phyloP scores from a whole-genome alignment of 441 rosid species.

The Bocquillonia castaneifolia region DNA sequence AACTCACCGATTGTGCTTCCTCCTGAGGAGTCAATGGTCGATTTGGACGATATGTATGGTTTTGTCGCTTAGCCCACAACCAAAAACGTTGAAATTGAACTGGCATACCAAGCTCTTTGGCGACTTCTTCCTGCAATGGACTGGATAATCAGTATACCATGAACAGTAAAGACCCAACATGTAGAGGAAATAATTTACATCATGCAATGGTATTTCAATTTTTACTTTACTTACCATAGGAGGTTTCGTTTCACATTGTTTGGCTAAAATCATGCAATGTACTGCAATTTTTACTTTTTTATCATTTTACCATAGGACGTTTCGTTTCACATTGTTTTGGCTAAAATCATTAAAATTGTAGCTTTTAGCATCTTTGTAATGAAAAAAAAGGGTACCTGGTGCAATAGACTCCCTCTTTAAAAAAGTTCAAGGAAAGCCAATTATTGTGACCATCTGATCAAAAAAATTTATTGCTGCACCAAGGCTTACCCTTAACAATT shows the following conservation, averaged over 20 bases:
- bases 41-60: slow-evolving; percentile 96
- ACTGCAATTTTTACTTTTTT: background rate
- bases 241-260: no score
- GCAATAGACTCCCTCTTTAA: background rate
- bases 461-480: no score
- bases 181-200: no score
- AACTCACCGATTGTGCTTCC: slow-evolving; percentile 70
- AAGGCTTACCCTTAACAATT: background rate
- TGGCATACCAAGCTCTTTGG: slow-evolving; percentile 85
- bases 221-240: no score
- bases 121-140: slow-evolving; percentile 68
- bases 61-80: slow-evolving; percentile 97
- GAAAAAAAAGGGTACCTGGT: background rate
- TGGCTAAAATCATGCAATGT: no score
- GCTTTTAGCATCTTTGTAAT: background rate
- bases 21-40: slow-evolving; percentile 80
- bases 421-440: background rate
- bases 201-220: no score
- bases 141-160: background rate
- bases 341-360: background rate
- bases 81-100: slow-evolving; percentile 86
- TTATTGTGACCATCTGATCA: background rate
- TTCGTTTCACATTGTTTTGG: background rate
- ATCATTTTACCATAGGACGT: background rate
- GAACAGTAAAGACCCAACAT: background rate